A percentile compares a stretch with the other conserved stretches of the same genome.
Evolutionary conservation across 208 protist genomes (phyloP).

Genomic region (Tritrichomonas foetus): DNA sequence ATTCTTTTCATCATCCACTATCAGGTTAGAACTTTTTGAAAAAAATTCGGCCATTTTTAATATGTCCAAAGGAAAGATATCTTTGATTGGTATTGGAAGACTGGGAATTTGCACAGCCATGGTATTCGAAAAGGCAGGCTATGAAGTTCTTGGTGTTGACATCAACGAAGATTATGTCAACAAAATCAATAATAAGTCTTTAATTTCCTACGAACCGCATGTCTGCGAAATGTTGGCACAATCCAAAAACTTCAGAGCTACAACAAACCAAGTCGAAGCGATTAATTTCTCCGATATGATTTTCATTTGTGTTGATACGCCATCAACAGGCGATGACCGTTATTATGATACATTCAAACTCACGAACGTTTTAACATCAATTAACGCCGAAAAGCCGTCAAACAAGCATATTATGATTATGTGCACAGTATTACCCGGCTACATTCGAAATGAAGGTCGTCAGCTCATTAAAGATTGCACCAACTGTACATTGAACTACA

Average conservation of each 20-base stretch:
- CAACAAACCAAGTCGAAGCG: conserved; percentile 56
- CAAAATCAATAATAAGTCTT: conserved; percentile 57
- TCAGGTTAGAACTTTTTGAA: too few species aligned
- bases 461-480: conserved; percentile 47
- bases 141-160: conserved; percentile 64
- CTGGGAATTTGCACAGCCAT: conserved; percentile 62
- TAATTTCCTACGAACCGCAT: conserved; percentile 53
- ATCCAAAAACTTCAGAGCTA: conserved; percentile 57
- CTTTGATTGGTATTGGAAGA: conserved; percentile 54
- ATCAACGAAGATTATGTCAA: conserved; percentile 59
- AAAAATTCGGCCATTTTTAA: too few species aligned
- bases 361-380: not conserved
- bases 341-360: conserved; percentile 26
- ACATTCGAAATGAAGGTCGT: conserved; percentile 47
- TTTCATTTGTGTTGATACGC: conserved; percentile 61
- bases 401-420: conserved; percentile 62
- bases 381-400: conserved; percentile 42
- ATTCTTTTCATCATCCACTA: too few species aligned
- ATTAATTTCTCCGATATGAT: conserved; percentile 54
- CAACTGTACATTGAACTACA: conserved; percentile 55
- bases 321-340: conserved; percentile 41
- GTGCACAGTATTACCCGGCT: conserved; percentile 62
- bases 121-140: conserved; percentile 59
- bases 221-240: conserved; percentile 55
- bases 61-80: conserved; percentile 42